Conservation (phyloP, 2,329 filamentous ascomycete species). For the Plectosphaerella cucumerina region DNA sequence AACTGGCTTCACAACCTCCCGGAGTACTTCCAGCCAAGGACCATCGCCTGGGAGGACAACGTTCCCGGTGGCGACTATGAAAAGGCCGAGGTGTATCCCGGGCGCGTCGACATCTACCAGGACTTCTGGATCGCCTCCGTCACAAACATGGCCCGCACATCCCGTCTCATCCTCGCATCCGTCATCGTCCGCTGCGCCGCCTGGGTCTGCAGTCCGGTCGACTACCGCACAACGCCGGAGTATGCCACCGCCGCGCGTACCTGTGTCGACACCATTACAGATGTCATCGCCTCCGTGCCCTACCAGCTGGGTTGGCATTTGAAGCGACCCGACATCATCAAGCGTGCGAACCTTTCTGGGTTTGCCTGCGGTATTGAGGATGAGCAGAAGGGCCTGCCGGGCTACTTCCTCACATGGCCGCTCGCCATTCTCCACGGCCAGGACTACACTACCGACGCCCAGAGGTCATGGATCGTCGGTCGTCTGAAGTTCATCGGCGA, state of each 20-base stretch:
- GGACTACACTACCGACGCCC: constrained; percentile 56
- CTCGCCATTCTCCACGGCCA: constrained; percentile 48
- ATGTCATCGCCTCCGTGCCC: constrained; percentile 58
- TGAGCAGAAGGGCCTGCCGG: constrained; percentile 48
- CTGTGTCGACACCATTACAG: constrained; percentile 49
- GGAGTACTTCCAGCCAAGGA: constrained; percentile 44
- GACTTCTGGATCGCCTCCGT: constrained; percentile 56
- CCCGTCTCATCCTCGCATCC: constrained; percentile 50
- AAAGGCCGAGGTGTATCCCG: constrained; percentile 54
- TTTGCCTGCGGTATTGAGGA: constrained; percentile 48
- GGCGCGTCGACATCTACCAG: constrained; percentile 54
- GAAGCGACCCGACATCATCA: constrained; percentile 35
- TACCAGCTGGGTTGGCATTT: constrained; percentile 58
- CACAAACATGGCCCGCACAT: constrained; percentile 52
- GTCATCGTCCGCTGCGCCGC: constrained; percentile 55
- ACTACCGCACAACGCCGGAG: constrained; percentile 59
- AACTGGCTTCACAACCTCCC: constrained; percentile 49
- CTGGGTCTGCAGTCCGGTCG: constrained; percentile 55
- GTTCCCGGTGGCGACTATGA: constrained; percentile 47
- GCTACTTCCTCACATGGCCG: constrained; percentile 58
- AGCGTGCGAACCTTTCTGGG: constrained; percentile 33
- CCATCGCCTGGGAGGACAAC: constrained; percentile 53
- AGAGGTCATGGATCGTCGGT: constrained; percentile 51
- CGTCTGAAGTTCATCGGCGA: constrained; percentile 50
- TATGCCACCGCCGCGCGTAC: constrained; percentile 51